Conservation (phyloP, 106 monocot genomes). For the Dioscorea dumetorum region DNA sequence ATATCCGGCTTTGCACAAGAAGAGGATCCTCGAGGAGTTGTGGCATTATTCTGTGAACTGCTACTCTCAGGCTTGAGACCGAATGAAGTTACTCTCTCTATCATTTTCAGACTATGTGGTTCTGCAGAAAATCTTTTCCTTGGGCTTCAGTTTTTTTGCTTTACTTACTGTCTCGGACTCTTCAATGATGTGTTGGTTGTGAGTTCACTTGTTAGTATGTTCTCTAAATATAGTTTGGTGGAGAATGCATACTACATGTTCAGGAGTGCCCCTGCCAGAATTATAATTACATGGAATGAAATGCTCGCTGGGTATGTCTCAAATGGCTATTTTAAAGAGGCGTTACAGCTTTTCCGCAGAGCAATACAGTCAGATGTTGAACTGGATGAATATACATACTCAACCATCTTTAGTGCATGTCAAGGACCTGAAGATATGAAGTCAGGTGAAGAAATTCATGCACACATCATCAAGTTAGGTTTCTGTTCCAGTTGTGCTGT, state of each 20-base stretch:
- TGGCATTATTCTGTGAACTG: constrained; percentile 14
- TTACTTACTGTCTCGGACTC: constrained; percentile 16
- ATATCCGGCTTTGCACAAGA: constrained; percentile 15
- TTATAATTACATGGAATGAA: constrained; percentile 16
- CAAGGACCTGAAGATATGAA: constrained; percentile 10
- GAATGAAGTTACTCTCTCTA: constrained; percentile 25
- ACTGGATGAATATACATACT: constrained; percentile 28
- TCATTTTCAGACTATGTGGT: constrained; percentile 18
- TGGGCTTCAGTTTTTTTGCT: constrained; percentile 27
- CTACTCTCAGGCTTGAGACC: constrained; percentile 14
- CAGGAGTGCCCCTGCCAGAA: neutral
- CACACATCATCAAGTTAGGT: constrained; percentile 18
- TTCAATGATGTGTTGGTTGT: constrained; percentile 12
- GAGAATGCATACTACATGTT: constrained; percentile 20
- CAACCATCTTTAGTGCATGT: constrained; percentile 19
- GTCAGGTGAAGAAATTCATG: constrained; percentile 19
- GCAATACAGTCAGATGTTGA: neutral
- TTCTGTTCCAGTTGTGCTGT: constrained; percentile 13
- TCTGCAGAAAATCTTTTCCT: constrained; percentile 6
- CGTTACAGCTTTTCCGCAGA: constrained; percentile 9
- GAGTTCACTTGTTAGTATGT: constrained; percentile 24
- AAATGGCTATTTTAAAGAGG: constrained; percentile 6
- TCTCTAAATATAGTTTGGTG: constrained; percentile 16
- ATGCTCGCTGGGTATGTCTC: constrained; percentile 18
- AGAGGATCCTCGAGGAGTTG: constrained; percentile 13